These are phyloP conservation scores for Pythium sukuiense DNA, from an alignment of 352 stramenopile genomes.

Conservation along the genomic window DNA sequence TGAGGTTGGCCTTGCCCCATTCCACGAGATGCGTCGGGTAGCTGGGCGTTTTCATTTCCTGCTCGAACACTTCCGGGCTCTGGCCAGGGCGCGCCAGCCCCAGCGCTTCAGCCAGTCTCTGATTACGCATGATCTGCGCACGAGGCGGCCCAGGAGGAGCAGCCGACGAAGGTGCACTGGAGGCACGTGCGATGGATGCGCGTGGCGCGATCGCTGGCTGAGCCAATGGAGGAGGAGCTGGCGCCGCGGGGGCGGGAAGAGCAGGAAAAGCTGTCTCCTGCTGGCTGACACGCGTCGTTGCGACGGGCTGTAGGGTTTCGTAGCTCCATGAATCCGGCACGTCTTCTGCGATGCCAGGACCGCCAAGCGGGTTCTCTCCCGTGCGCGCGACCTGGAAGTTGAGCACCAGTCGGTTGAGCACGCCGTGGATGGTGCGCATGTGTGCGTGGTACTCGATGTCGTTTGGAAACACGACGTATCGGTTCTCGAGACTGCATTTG, in stretches of 20 bases:
- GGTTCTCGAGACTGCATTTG: slow-evolving; percentile 61
- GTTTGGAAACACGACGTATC: slow-evolving; percentile 86
- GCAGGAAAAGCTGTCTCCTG: slow-evolving; percentile 70
- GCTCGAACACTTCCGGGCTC: slow-evolving; percentile 55
- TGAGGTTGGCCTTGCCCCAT: slow-evolving; percentile 71
- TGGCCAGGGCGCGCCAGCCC: slow-evolving; percentile 49
- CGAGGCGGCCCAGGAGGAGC: slow-evolving; percentile 33
- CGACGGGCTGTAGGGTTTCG: slow-evolving; percentile 32
- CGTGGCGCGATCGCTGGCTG: slow-evolving; percentile 45
- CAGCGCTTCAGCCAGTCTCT: slow-evolving; percentile 62
- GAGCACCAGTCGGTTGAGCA: slow-evolving; percentile 68
- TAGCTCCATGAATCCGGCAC: slow-evolving; percentile 68
- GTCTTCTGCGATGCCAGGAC: slow-evolving; percentile 31
- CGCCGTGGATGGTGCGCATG: slow-evolving; percentile 76
- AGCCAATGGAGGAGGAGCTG: slow-evolving; percentile 37
- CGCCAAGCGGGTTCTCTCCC: slow-evolving; percentile 57
- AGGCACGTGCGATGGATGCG: slow-evolving; percentile 20
- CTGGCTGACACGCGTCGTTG: slow-evolving; percentile 25
- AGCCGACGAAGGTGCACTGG: slow-evolving; percentile 20
- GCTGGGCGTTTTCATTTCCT: slow-evolving; percentile 72
- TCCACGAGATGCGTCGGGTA: slow-evolving; percentile 63
- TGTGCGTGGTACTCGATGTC: slow-evolving; percentile 87
- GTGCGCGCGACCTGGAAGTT: slow-evolving; percentile 72
- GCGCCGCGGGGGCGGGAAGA: slow-evolving; percentile 43
- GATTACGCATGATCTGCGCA: slow-evolving; percentile 65